Percentiles rank a stretch among this genome's conserved stretches.
phyloP scores from a whole-genome alignment of 2,329 filamentous ascomycete genomes.

The Venturia pyrina region DNA sequence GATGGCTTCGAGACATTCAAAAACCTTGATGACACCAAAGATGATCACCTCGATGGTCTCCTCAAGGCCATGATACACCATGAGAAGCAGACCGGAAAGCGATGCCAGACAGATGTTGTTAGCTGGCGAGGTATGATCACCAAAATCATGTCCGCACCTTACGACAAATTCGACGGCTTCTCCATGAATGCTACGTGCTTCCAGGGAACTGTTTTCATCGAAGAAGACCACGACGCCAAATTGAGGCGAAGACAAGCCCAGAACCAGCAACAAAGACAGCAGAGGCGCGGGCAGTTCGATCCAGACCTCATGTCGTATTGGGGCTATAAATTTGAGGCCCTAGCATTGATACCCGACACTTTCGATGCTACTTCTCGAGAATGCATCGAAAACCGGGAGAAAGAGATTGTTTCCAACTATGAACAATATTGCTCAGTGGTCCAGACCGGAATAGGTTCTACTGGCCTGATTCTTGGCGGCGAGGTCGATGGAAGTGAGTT shows the following conservation, averaged over 20 bases:
- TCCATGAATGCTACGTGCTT: conserved; percentile 93
- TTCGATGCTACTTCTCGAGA: conserved; percentile 66
- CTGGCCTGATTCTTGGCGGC: conserved; percentile 66
- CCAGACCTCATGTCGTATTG: conserved; percentile 82
- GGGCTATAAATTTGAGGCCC: conserved; percentile 95
- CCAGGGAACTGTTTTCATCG: conserved; percentile 80
- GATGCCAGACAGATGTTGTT: conserved; percentile 66
- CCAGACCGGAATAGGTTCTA: conserved; percentile 70
- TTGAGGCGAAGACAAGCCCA: conserved; percentile 51
- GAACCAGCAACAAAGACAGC: conserved; percentile 29
- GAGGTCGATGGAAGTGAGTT: conserved; percentile 76
- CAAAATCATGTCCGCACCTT: conserved; percentile 84
- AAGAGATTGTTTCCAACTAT: conserved; percentile 71
- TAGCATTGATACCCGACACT: conserved; percentile 63
- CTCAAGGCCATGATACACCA: conserved; percentile 64
- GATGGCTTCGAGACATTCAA: conserved; percentile 73
- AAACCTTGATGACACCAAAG: conserved; percentile 69
- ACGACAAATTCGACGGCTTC: conserved; percentile 75
- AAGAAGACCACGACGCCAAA: conserved; percentile 76
- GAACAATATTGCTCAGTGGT: conserved; percentile 95
- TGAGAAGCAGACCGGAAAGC: conserved; percentile 58
- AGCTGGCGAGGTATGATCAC: conserved; percentile 99
- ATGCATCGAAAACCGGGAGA: conserved; percentile 66
- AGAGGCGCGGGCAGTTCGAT: conserved; percentile 38
- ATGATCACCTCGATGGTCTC: conserved; percentile 80